Evolutionary conservation across 306 rosid species (phyloP).

Genomic region (Gastrolobium bilobum): DNA sequence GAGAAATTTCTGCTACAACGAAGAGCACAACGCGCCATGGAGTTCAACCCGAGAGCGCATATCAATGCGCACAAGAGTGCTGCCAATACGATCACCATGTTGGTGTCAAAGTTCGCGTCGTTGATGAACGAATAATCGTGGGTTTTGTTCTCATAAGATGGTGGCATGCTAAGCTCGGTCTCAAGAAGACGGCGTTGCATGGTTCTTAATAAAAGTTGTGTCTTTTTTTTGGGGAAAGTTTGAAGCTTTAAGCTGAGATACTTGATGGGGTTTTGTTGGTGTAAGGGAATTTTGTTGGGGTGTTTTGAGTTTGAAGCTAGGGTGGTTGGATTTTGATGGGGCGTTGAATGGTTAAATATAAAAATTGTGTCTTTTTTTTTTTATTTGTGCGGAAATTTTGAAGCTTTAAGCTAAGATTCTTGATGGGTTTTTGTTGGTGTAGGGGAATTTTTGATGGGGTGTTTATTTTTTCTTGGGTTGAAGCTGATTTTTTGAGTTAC

Average conservation of each 20-base stretch:
- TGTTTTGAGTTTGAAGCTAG: not conserved
- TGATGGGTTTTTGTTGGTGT: conserved; percentile 6
- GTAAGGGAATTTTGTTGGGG: not conserved
- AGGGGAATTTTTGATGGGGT: not conserved
- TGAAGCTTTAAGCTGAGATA: conserved; percentile 21
- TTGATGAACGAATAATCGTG: conserved; percentile 50
- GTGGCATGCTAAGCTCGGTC: conserved; percentile 46
- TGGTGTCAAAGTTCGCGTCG: conserved; percentile 72
- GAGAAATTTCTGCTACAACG: conserved; percentile 64
- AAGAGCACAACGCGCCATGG: conserved; percentile 71
- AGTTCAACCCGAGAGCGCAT: conserved; percentile 78
- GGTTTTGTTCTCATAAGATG: conserved; percentile 53
- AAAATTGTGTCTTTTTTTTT: not conserved
- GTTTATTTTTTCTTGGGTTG: not conserved
- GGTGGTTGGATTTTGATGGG: not conserved
- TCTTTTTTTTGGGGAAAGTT: conserved; percentile 15
- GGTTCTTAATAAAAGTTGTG: not conserved
- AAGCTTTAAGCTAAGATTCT: not conserved
- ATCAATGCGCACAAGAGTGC: conserved; percentile 77
- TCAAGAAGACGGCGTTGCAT: conserved; percentile 58
- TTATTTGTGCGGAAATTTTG: not conserved
- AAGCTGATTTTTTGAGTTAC: conserved; percentile 27
- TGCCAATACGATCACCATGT: conserved; percentile 85
- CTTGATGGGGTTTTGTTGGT: conserved; percentile 25
- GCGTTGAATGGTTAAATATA: not conserved